Percentiles rank a stretch among this genome's conserved stretches.
Conservation (phyloP, 2,329 filamentous ascomycete species). For the Verticillium nonalfalfae region DNA sequence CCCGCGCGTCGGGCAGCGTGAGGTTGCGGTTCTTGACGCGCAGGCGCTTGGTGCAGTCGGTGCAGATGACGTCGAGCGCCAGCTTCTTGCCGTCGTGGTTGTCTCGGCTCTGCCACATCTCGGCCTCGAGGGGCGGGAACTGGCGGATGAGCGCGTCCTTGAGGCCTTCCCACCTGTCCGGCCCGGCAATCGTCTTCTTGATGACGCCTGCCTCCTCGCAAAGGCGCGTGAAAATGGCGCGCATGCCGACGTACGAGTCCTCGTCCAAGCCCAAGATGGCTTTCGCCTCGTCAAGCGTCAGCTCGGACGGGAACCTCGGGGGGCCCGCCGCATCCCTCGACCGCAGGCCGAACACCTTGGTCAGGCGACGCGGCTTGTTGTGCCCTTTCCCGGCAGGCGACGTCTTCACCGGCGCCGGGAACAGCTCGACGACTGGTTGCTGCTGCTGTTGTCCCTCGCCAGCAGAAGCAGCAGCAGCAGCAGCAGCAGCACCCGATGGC, state of each 20-base stretch:
- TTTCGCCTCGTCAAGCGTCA: slow-evolving; percentile 74
- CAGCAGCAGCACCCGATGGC: too few relatives aligned
- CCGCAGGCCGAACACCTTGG: slow-evolving; percentile 24
- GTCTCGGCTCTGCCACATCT: slow-evolving; percentile 53
- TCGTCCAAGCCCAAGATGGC: slow-evolving; percentile 59
- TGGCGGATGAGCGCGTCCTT: slow-evolving; percentile 63
- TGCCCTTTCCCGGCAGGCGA: slow-evolving; percentile 4
- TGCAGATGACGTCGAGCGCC: slow-evolving; percentile 73
- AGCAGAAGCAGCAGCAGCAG: too few relatives aligned
- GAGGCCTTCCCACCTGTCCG: slow-evolving; percentile 65
- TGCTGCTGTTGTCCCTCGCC: too few relatives aligned
- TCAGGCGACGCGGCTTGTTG: slow-evolving; percentile 9
- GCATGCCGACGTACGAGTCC: slow-evolving; percentile 55
- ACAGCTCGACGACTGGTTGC: not conserved
- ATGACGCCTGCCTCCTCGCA: slow-evolving; percentile 61
- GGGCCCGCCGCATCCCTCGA: slow-evolving; percentile 62
- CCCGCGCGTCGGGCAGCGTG: slow-evolving; percentile 70
- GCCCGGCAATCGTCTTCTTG: slow-evolving; percentile 71
- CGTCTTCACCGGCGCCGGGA: not conserved
- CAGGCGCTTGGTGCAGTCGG: slow-evolving; percentile 76
- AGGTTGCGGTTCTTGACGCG: slow-evolving; percentile 59
- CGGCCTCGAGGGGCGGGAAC: slow-evolving; percentile 54
- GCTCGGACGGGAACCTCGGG: slow-evolving; percentile 75
- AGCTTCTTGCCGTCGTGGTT: slow-evolving; percentile 57
- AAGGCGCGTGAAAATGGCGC: slow-evolving; percentile 62